Percentiles rank a stretch among this genome's conserved stretches.
These are phyloP conservation scores for Hibiscus mutabilis DNA, from an alignment of 345 rosid genomes.

Conservation along the genomic window DNA sequence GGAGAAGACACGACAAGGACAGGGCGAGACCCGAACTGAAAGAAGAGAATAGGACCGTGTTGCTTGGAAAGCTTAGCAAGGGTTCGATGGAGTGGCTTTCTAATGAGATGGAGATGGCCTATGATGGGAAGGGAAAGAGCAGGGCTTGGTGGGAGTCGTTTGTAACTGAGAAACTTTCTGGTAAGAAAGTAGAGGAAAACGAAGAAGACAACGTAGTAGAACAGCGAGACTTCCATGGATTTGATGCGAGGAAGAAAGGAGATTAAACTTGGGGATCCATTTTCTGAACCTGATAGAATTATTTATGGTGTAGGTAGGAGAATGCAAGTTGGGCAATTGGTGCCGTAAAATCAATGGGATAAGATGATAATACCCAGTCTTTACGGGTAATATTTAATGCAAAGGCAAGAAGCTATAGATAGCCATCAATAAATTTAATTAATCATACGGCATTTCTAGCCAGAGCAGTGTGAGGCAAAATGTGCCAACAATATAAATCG, in stretches of 20 bases:
- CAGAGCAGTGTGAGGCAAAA: not conserved
- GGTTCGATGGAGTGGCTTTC: conserved; percentile 20
- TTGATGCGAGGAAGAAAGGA: not conserved
- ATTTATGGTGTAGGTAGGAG: not conserved
- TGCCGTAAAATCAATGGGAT: not conserved
- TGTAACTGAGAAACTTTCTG: not conserved
- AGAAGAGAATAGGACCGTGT: conserved; percentile 10
- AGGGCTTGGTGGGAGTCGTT: conserved; percentile 24
- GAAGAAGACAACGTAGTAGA: not conserved
- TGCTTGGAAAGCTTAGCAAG: conserved; percentile 15
- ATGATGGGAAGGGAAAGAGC: conserved; percentile 17
- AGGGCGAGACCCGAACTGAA: conserved; percentile 19
- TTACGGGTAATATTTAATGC: not conserved
- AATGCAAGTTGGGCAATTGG: not conserved
- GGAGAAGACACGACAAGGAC: conserved; percentile 21
- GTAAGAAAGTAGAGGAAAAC: conserved; percentile 1
- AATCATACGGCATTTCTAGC: not conserved
- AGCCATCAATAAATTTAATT: not conserved
- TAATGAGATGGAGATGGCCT: conserved; percentile 29
- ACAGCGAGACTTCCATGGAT: not conserved
- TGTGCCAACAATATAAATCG: not conserved
- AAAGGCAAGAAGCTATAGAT: not conserved
- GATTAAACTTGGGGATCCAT: not conserved
- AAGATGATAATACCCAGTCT: not conserved
- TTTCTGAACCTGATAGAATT: not conserved